These are phyloP conservation scores for Vitis hybrid DNA, from an alignment of 177 flowering plant genomes.

Conservation along the genomic window DNA sequence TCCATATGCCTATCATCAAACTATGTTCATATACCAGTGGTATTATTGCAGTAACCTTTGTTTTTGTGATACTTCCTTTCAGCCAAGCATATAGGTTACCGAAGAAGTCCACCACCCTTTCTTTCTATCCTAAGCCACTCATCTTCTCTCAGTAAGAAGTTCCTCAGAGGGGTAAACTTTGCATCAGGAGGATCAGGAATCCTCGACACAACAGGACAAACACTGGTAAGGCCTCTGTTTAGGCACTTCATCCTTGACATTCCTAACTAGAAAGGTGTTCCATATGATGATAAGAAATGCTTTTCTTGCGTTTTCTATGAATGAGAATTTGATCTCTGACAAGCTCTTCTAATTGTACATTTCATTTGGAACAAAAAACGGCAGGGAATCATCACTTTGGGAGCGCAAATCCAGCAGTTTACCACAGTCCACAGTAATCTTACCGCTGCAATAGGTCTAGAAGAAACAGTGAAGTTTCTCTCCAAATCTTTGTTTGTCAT, in stretches of 20 bases:
- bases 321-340: too few relatives aligned
- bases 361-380: slow-evolving; percentile 3
- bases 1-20: neutral
- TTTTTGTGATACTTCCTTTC: too few relatives aligned
- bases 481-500: slow-evolving; percentile 29
- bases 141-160: slow-evolving; percentile 7
- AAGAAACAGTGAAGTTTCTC: slow-evolving; percentile 5
- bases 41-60: neutral
- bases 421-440: slow-evolving; percentile 21
- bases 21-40: neutral
- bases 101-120: slow-evolving; percentile 42
- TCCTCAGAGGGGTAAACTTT: slow-evolving; percentile 38
- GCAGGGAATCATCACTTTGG: slow-evolving; percentile 22
- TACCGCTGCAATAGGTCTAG: slow-evolving; percentile 12
- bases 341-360: too few relatives aligned
- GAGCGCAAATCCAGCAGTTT: slow-evolving; percentile 35
- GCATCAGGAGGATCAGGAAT: slow-evolving; percentile 60
- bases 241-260: neutral
- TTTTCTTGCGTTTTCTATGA: too few relatives aligned
- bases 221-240: neutral
- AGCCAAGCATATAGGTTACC: slow-evolving; percentile 34
- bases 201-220: slow-evolving; percentile 14
- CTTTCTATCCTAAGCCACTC: slow-evolving; percentile 15
- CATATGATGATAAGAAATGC: too few relatives aligned
- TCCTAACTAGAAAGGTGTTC: neutral